A percentile compares a stretch with the other conserved stretches of the same genome.
phyloP scores from a whole-genome alignment of 2,329 filamentous ascomycete species.

The Colletotrichum sansevieriae region DNA sequence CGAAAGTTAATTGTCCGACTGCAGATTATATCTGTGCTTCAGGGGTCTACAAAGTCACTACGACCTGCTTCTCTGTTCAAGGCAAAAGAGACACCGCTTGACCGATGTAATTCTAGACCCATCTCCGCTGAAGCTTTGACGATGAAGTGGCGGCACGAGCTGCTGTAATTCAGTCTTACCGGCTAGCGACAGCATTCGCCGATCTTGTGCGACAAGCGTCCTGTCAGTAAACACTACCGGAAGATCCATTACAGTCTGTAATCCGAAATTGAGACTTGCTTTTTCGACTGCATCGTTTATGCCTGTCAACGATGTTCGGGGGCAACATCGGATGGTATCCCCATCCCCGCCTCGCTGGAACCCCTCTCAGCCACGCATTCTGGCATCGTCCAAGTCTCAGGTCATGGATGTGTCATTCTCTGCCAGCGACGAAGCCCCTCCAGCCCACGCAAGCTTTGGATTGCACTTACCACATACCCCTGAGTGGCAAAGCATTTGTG shows the following conservation, averaged over 20 bases:
- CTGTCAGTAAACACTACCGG: too few relatives aligned
- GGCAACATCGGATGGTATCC: conserved; percentile 14
- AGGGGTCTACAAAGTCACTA: too few relatives aligned
- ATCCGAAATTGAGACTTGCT: not conserved
- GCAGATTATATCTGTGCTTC: too few relatives aligned
- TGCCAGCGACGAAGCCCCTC: not conserved
- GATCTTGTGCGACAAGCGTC: too few relatives aligned
- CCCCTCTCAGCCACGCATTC: not conserved
- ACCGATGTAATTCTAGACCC: not conserved
- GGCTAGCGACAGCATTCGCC: too few relatives aligned
- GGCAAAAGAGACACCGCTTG: not conserved
- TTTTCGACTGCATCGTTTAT: conserved; percentile 33
- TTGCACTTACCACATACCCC: conserved; percentile 1
- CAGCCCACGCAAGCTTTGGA: conserved; percentile 2
- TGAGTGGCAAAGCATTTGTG: conserved; percentile 9
- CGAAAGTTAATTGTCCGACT: too few relatives aligned
- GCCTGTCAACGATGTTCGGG: conserved; percentile 7
- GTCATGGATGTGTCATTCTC: conserved; percentile 4
- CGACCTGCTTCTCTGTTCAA: too few relatives aligned
- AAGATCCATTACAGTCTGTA: too few relatives aligned
- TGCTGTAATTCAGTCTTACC: too few relatives aligned
- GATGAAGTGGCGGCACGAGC: too few relatives aligned
- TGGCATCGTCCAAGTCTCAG: conserved; percentile 9
- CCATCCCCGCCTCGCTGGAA: conserved; percentile 3
- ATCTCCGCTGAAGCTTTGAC: not conserved